Percentiles rank a stretch among this genome's conserved stretches.
These are phyloP conservation scores for Botryotinia narcissicola DNA, from an alignment of 2,329 filamentous ascomycete genomes.

Conservation along the genomic window DNA sequence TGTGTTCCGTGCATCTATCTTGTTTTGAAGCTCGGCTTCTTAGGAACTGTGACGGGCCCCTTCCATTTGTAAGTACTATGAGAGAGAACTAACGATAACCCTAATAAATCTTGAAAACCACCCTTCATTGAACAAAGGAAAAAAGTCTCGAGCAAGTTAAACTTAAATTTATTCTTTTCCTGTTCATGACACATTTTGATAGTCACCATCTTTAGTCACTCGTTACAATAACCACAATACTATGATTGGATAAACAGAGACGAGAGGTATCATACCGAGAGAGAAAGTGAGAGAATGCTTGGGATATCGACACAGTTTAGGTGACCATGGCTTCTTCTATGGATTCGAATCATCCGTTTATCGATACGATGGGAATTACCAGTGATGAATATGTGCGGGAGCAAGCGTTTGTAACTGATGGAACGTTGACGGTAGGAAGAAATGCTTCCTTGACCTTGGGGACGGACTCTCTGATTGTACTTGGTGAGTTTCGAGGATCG, in stretches of 20 bases:
- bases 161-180: not conserved
- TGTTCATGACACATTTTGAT: not conserved
- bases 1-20: not conserved
- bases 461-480: conserved; percentile 57
- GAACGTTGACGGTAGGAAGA: conserved; percentile 53
- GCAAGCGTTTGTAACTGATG: conserved; percentile 40
- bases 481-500: conserved; percentile 45
- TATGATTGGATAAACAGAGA: conserved; percentile 2
- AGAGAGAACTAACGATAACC: not conserved
- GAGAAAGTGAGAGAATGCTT: conserved; percentile 6
- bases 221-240: not conserved
- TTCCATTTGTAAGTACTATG: not conserved
- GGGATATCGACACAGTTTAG: not conserved
- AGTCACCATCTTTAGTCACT: not conserved
- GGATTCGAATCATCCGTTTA: conserved; percentile 38
- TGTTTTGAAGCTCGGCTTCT: not conserved
- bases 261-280: not conserved
- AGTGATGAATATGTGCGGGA: conserved; percentile 39
- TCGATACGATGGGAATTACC: conserved; percentile 35
- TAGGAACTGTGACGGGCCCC: not conserved
- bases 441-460: conserved; percentile 60
- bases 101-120: not conserved
- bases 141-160: not conserved
- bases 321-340: conserved; percentile 18
- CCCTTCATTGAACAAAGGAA: not conserved